These are phyloP conservation scores for Pluteus cervinus DNA, from an alignment of 768 basidiomycete genomes.

Conservation along the genomic window DNA sequence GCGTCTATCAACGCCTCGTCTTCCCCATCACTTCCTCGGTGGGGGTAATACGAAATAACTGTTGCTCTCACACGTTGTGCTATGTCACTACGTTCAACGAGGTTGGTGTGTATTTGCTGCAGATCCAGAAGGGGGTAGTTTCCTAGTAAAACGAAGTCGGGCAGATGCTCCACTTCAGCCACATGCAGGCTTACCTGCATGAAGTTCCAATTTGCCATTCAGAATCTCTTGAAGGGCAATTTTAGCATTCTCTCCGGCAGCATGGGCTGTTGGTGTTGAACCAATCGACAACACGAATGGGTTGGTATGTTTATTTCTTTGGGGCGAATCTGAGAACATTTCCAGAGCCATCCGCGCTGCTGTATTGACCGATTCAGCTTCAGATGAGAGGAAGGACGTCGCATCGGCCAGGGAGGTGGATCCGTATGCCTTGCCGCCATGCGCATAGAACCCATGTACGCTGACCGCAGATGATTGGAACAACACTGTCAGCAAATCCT, in stretches of 20 bases:
- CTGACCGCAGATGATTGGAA: slow-evolving; percentile 49
- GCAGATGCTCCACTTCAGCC: background rate
- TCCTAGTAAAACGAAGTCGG: slow-evolving; percentile 29
- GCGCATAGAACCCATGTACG: slow-evolving; percentile 81
- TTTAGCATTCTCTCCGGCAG: slow-evolving; percentile 50
- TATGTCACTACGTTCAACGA: slow-evolving; percentile 51
- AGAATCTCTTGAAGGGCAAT: slow-evolving; percentile 39
- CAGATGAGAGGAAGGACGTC: slow-evolving; percentile 56
- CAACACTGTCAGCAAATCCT: slow-evolving; percentile 44
- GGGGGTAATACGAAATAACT: slow-evolving; percentile 77
- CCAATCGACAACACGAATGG: slow-evolving; percentile 76
- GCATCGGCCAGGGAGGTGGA: slow-evolving; percentile 67
- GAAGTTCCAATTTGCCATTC: slow-evolving; percentile 65
- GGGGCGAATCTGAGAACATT: slow-evolving; percentile 31
- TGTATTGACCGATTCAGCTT: slow-evolving; percentile 64
- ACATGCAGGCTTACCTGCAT: slow-evolving; percentile 45
- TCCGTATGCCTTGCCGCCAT: slow-evolving; percentile 72
- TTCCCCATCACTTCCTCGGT: slow-evolving; percentile 48
- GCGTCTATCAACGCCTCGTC: slow-evolving; percentile 81
- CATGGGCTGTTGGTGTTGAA: slow-evolving; percentile 85
- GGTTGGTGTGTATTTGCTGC: slow-evolving; percentile 72
- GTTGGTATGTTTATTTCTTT: slow-evolving; percentile 25
- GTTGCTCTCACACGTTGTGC: slow-evolving; percentile 66
- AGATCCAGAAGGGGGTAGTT: slow-evolving; percentile 83
- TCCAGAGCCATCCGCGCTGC: slow-evolving; percentile 54